These are phyloP conservation scores for Chalciporus sphaerocephalus DNA, from an alignment of 768 basidiomycete genomes.

Conservation along the genomic window DNA sequence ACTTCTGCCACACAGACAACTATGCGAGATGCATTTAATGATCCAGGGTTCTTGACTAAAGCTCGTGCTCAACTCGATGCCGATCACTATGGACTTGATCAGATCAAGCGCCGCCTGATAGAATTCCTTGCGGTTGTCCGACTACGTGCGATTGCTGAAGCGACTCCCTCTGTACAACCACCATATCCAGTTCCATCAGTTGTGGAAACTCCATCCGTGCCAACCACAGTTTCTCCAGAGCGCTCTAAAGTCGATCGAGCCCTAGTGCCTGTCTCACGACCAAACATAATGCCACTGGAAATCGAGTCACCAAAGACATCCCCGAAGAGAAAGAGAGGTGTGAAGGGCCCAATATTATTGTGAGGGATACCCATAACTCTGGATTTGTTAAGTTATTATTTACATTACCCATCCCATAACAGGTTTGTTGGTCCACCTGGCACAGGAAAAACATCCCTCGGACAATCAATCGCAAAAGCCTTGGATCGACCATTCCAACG, in stretches of 20 bases:
- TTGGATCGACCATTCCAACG: constrained; percentile 85
- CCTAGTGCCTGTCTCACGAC: constrained; percentile 15
- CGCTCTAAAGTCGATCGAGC: constrained; percentile 21
- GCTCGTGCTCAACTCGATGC: constrained; percentile 80
- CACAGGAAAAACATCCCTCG: constrained; percentile 88
- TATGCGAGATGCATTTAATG: constrained; percentile 38
- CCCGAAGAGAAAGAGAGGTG: constrained; percentile 34
- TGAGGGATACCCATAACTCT: constrained; percentile 25
- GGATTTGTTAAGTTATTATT: background rate
- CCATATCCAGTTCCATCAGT: background rate
- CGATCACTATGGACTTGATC: constrained; percentile 90
- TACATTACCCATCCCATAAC: background rate
- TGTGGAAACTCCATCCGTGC: constrained; percentile 16
- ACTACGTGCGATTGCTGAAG: constrained; percentile 36
- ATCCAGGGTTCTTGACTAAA: constrained; percentile 56
- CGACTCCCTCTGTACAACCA: constrained; percentile 3
- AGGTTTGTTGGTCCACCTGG: constrained; percentile 91
- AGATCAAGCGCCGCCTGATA: constrained; percentile 86
- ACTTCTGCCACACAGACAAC: constrained; percentile 16
- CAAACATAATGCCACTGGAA: constrained; percentile 4
- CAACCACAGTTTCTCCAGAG: constrained; percentile 16
- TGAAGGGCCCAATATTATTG: constrained; percentile 74
- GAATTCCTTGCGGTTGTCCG: constrained; percentile 90
- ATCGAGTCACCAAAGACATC: constrained; percentile 4
- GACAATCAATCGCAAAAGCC: constrained; percentile 81